Conservation (phyloP, 1,139 yeast genomes). For the Sugiyamaella pinicola region DNA sequence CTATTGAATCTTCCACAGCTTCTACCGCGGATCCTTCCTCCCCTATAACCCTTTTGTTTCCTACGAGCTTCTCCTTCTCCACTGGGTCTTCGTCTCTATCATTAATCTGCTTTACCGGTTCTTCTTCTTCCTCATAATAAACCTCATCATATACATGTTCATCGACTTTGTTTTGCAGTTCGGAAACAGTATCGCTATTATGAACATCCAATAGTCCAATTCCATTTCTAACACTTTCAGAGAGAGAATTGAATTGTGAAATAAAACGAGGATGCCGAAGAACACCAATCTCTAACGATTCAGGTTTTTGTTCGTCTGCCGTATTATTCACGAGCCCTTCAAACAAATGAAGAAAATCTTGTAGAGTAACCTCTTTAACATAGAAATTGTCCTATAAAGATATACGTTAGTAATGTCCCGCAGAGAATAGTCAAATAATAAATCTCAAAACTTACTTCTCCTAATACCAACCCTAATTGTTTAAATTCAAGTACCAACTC, state of each 20-base stretch:
- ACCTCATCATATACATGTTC: not conserved
- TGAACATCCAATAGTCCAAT: constrained; percentile 26
- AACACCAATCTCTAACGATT: constrained; percentile 25
- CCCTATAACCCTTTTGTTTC: not conserved
- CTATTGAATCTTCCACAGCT: too few relatives aligned
- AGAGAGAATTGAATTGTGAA: constrained; percentile 29
- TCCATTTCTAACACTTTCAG: constrained; percentile 29
- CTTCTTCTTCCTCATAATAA: not conserved
- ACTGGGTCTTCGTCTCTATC: not conserved
- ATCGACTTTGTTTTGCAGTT: not conserved
- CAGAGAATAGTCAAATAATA: too few relatives aligned
- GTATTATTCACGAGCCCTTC: constrained; percentile 27
- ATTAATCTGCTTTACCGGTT: too few relatives aligned
- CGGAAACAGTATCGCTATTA: not conserved
- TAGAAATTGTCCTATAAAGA: constrained; percentile 32
- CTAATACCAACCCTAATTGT: constrained; percentile 28
- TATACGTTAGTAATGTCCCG: constrained; percentile 17
- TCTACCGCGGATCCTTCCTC: too few relatives aligned
- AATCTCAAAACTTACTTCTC: constrained; percentile 29
- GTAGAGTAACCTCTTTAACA: constrained; percentile 31
- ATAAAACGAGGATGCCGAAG: constrained; percentile 29
- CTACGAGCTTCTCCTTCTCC: not conserved
- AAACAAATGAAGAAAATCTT: constrained; percentile 31
- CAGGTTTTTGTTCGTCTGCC: constrained; percentile 20
- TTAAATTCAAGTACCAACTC: constrained; percentile 31